Conservation (phyloP, 129 eudicot genomes). For the Flaveria robusta region DNA sequence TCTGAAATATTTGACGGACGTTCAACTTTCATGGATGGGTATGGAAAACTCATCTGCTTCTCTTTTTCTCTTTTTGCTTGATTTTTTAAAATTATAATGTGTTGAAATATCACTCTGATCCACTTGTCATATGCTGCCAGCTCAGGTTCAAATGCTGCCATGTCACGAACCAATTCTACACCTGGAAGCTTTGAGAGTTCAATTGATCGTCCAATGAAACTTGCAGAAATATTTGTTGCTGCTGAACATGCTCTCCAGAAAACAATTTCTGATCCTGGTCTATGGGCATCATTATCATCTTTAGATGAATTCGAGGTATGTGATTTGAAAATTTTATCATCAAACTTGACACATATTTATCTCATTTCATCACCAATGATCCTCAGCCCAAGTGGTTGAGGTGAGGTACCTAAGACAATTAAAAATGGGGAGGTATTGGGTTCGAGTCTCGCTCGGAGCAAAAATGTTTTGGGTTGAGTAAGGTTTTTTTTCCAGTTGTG, state of each 20-base stretch:
- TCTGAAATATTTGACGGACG: constrained; percentile 83
- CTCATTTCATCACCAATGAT: background rate
- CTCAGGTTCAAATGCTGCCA: constrained; percentile 60
- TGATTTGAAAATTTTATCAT: background rate
- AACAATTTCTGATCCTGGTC: constrained; percentile 70
- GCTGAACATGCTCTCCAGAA: constrained; percentile 84
- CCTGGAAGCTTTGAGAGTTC: constrained; percentile 92
- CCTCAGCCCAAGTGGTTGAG: no score
- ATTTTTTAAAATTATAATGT: background rate
- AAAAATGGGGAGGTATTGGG: no score
- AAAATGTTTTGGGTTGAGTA: no score
- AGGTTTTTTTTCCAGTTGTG: no score
- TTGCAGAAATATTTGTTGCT: constrained; percentile 87
- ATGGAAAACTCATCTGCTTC: constrained; percentile 25
- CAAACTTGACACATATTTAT: constrained; percentile 6
- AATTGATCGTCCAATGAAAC: constrained; percentile 89
- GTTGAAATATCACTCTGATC: constrained; percentile 26
- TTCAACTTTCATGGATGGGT: constrained; percentile 61
- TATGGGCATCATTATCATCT: constrained; percentile 78
- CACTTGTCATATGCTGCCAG: constrained; percentile 52
- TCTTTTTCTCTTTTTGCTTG: background rate
- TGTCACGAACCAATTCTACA: constrained; percentile 81
- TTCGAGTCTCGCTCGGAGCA: no score
- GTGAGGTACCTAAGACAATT: no score
- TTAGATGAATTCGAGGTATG: constrained; percentile 78